phyloP scores from a whole-genome alignment of 148 eudicot species.

The Chenopodium suecicum region DNA sequence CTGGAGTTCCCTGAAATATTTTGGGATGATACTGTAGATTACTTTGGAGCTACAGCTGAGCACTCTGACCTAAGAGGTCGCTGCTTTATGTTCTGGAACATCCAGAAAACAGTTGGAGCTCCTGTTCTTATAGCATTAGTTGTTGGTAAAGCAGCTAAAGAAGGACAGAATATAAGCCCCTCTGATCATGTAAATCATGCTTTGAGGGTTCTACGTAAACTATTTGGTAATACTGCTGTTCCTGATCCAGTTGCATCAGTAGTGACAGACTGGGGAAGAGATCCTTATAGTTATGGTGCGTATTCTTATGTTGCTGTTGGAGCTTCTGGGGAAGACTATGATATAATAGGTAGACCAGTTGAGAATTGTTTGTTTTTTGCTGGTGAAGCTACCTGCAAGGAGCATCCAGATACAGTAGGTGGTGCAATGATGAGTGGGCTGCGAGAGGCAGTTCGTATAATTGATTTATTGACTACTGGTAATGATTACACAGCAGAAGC shows the following conservation, averaged over 20 bases:
- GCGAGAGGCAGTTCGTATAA: slow-evolving; percentile 93
- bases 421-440: slow-evolving; percentile 99
- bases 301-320: slow-evolving; percentile 97
- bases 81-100: slow-evolving; percentile 99
- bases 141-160: slow-evolving; percentile 97
- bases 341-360: slow-evolving; percentile 88
- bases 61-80: slow-evolving; percentile 67
- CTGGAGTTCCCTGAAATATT: slow-evolving; percentile 84
- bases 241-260: slow-evolving; percentile 87
- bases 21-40: slow-evolving; percentile 97
- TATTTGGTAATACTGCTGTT: slow-evolving; percentile 73
- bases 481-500: slow-evolving; percentile 85
- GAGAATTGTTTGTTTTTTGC: slow-evolving; percentile 94
- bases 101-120: slow-evolving; percentile 89
- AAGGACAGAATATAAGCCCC: slow-evolving; percentile 59
- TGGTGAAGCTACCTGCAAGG: slow-evolving; percentile 99
- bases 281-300: slow-evolving; percentile 96
- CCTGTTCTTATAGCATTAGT: slow-evolving; percentile 95
- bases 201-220: slow-evolving; percentile 70
- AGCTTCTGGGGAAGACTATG: slow-evolving; percentile 97
- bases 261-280: slow-evolving; percentile 98
- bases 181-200: slow-evolving; percentile 84
- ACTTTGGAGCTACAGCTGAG: slow-evolving; percentile 99
- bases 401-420: slow-evolving; percentile 99
- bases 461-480: slow-evolving; percentile 75